A percentile compares a stretch with the other conserved stretches of the same genome.
phyloP scores from a whole-genome alignment of 768 basidiomycete species.

The Lentinus brumalis region DNA sequence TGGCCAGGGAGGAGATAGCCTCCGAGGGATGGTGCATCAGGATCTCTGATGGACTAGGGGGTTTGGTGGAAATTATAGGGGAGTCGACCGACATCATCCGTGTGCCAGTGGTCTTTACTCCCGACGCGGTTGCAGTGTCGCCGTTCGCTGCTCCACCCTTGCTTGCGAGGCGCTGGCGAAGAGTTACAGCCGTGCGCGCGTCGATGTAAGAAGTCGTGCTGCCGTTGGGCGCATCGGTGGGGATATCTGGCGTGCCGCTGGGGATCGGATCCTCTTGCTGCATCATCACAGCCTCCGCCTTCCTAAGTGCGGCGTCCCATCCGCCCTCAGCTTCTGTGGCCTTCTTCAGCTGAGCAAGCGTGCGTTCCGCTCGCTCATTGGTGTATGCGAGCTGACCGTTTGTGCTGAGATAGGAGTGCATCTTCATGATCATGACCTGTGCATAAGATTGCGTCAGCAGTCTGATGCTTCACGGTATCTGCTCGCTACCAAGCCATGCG shows the following conservation, averaged over 20 bases:
- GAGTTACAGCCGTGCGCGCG: conserved; percentile 48
- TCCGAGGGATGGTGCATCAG: conserved; percentile 68
- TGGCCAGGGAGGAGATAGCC: conserved; percentile 67
- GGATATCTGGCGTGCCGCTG: conserved; percentile 44
- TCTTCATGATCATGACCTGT: conserved; percentile 89
- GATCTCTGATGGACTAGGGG: conserved; percentile 36
- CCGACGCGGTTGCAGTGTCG: conserved; percentile 1
- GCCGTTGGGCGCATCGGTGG: conserved; percentile 37
- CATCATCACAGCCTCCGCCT: conserved; percentile 42
- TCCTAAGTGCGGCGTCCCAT: conserved; percentile 60
- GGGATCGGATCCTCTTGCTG: conserved; percentile 18
- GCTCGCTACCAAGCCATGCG: neutral
- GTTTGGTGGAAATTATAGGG: conserved; percentile 16
- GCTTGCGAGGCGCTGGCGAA: conserved; percentile 55
- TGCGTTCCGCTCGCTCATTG: conserved; percentile 45
- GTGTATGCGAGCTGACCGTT: conserved; percentile 80
- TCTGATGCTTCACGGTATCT: neutral
- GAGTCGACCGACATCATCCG: conserved; percentile 23
- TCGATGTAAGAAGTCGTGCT: conserved; percentile 56
- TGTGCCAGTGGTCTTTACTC: conserved; percentile 23
- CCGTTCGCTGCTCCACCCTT: conserved; percentile 1
- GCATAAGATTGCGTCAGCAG: neutral
- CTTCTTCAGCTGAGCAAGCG: conserved; percentile 47
- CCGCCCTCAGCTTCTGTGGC: conserved; percentile 60
- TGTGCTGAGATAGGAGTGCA: conserved; percentile 90